Base-by-base conservation (phyloP, 352 stramenopile genomes). In the Saprolegnia diclina region DNA sequence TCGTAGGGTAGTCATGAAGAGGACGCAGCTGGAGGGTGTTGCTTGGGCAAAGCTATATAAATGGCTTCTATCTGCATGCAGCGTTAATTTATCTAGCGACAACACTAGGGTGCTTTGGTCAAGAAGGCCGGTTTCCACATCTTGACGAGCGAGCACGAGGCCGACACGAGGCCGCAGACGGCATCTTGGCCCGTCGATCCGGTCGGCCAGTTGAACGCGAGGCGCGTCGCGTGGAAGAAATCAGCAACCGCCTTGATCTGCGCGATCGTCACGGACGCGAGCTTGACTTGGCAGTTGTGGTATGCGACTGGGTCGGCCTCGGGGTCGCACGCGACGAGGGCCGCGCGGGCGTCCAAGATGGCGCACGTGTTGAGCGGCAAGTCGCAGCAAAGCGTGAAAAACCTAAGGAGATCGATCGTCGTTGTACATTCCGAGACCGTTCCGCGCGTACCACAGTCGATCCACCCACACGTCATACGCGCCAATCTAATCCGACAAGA, bases 161-260 rank as follows among this genome's bases (percentile, higher is more conserved):
- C 63, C 11, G 63, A 69, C 1, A 69, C 26, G 40, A 69, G 48
- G 7, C 63, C 63, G n/a, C 45, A 69, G 10, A 69, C 45, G 4
- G 63, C 63, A 18, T 69, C 63, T 56, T 69, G 63, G 26, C 53
- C 16, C 53, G 63, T 37, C 48, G 63, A 69, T 18, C 10, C 10
- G 7, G 63, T 69, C 53, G 63, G 63, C 63, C 63, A 69, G 63
- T 69, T 42, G 18, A 53, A 61, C 1, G 63, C 63, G 18, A 37
- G 29, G 4, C 63, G 45, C 19, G 63, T 42, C 50, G 63, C 6
- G 45, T 69, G 63, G 38, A 69, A 61, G 26, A 69, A 69, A 21
- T 69, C 63, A 4, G 63, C 63, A 1, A 61, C 16, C 0, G 32
- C 19, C 48, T 69, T 69, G 63, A 69, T 38, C 46, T 69, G 63